Base-by-base conservation (phyloP, 176 grass and related monocot genomes). In the Triticum urartu region DNA sequence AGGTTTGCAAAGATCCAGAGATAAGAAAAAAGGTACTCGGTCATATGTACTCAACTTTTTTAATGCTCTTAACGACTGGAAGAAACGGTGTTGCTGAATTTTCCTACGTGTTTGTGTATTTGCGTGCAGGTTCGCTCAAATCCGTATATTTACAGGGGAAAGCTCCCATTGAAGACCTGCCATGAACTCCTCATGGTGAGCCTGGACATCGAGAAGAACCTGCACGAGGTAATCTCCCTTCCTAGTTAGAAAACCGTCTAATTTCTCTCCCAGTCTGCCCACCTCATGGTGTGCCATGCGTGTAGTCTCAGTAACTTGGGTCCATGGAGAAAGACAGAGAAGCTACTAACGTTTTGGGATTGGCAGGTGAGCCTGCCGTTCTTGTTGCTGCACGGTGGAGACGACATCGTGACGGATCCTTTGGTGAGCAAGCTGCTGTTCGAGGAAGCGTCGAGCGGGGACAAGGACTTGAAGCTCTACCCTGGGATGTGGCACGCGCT, bases 401-500 rank as follows among this genome's bases (percentile, higher is more conserved):
- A 82, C 4, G 90, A 94, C 78, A 59, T 70, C 11, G 81, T 94
- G 34, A 94, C 84, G 0, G 86, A 97, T 82, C 92, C 92, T 45
- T 82, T 74, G 1, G 84, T 40, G 47, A 97, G 92, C 84, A 89
- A 92, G 58, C 14, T 86, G 47, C 59, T 94, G 33, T 89, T 88
- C 30, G 92, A 97, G 79, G 72, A 87, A 66, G 92, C 92, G 5
- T 80, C 86, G 1, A 94, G 92, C 79, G 28, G 25, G 18, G 95
- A 94, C 62, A 97, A 97, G 63, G 80, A 74, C 26, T 88, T 97
- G 58, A 97, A 94, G 85, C 77, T 97, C 17, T 94, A 97, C 36
- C 87, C 91, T 13, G 91, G 94, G 20, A 93, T 93, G 91, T 97
- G 85, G 94, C 94, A 92, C 64, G 91, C 87, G 1, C 84, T 94